Evolutionary conservation across 768 basidiomycete species (phyloP).

Genomic region (Suillus occidentalis): DNA sequence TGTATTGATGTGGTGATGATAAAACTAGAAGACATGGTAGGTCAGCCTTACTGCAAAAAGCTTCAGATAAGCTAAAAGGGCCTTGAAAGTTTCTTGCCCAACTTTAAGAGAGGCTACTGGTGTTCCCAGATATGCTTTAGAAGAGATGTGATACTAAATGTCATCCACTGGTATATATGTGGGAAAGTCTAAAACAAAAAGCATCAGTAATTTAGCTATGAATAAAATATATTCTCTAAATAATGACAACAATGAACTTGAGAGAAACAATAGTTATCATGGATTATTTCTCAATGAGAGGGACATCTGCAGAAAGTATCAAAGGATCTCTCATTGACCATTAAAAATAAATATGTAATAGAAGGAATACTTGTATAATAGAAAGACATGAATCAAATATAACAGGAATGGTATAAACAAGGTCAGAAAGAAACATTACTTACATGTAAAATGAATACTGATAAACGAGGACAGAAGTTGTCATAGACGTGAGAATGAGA

Average conservation of each 20-base stretch:
- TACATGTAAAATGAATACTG: background rate
- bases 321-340: no score
- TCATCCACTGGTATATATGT: slow-evolving; percentile 1
- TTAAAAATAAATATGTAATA: no score
- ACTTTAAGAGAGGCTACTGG: background rate
- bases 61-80: background rate
- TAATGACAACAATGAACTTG: no score
- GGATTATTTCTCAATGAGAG: no score
- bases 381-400: no score
- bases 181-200: background rate
- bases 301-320: no score
- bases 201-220: no score
- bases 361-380: no score
- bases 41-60: background rate
- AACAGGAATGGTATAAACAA: no score
- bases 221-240: no score
- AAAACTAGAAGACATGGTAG: background rate
- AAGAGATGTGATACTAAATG: background rate
- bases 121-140: background rate
- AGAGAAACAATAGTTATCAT: no score
- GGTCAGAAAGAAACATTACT: no score
- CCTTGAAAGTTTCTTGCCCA: background rate
- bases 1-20: background rate
- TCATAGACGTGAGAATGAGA: background rate
- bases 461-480: background rate